Evolutionary conservation across 768 basidiomycete genomes (phyloP), one percentile per base, ranked within the genome.

Genomic region (Hypholoma sublateritium): DNA sequence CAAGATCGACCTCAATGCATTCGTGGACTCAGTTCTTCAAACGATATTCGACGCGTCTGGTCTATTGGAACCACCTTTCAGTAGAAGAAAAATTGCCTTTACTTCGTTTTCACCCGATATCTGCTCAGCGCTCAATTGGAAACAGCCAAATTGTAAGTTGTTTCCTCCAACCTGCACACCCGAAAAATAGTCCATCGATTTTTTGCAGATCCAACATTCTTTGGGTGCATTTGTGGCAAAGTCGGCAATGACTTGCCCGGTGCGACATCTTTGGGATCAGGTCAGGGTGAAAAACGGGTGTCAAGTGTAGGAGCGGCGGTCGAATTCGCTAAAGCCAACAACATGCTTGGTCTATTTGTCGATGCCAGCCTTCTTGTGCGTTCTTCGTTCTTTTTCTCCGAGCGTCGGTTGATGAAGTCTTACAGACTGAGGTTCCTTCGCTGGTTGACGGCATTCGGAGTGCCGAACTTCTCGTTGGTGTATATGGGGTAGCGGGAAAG

Each of bases 121-220:
- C 0, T 96, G 94, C 71, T 85, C 91, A 7, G 88, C 91, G 14
- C 72, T 98, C 54, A 98, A 99, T 67, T 98, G 96, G 97, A 99
- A 99, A 72, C 96, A 99, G 72, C 96, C 96, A 12, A 98, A 98
- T 71, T 98, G 96, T 93, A 74, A 72, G 86, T 72, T 35, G 13
- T 12, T 35, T 58, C 22, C 37, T 35, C 9, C 6, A 21, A 46
- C 21, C 4, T 46, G 50, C n/a, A 25, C 32, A 34, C 12, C 24
- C 14, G 16, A 9, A n/a, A 36, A 54, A 53, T 12, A 28, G 12
- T 17, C 39, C 14, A 13, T 37, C n/a, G 28, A 32, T 37, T 41
- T 21, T 49, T n/a, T 35, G 34, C 69, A 93, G 94, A 96, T 80
- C 94, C 96, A 53, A 95, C 98, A 36, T 97, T 98, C 77, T 92